Evolutionary conservation across 1,284 basidiomycete genomes (phyloP).

Genomic region (Ceratobasidium sp.): DNA sequence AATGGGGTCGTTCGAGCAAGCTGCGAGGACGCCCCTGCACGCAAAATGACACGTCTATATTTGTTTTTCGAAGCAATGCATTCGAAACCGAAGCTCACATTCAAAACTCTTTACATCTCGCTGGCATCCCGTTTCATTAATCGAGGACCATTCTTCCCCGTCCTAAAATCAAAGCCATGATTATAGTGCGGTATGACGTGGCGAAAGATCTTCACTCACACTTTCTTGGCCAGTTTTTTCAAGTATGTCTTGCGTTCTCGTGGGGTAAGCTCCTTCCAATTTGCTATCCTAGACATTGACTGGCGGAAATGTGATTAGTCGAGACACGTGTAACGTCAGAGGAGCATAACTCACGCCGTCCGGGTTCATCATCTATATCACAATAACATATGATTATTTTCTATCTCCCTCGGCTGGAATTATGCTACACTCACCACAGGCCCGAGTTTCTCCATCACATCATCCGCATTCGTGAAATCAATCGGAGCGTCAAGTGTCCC

Average conservation of each 20-base stretch:
- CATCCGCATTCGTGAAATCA: conserved; percentile 39
- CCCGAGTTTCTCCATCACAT: conserved; percentile 35
- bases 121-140: conserved; percentile 24
- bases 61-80: no score
- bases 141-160: conserved; percentile 4
- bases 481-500: conserved; percentile 28
- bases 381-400: background rate
- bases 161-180: background rate
- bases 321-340: background rate
- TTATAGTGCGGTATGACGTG: background rate
- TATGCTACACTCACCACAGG: conserved; percentile 9
- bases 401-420: background rate
- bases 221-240: conserved; percentile 32
- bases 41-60: background rate
- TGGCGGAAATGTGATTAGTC: background rate
- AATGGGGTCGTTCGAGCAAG: no score
- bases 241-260: conserved; percentile 37
- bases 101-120: conserved; percentile 17
- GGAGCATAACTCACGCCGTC: conserved; percentile 14
- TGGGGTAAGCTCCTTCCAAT: conserved; percentile 34
- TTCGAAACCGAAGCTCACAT: background rate
- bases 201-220: background rate
- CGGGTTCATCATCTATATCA: conserved; percentile 32
- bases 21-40: no score
- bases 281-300: conserved; percentile 36